Evolutionary conservation across 108 stramenopile genomes (phyloP), one percentile per base, ranked within the genome.

Genomic region (Pseudonitzschia pungens): DNA sequence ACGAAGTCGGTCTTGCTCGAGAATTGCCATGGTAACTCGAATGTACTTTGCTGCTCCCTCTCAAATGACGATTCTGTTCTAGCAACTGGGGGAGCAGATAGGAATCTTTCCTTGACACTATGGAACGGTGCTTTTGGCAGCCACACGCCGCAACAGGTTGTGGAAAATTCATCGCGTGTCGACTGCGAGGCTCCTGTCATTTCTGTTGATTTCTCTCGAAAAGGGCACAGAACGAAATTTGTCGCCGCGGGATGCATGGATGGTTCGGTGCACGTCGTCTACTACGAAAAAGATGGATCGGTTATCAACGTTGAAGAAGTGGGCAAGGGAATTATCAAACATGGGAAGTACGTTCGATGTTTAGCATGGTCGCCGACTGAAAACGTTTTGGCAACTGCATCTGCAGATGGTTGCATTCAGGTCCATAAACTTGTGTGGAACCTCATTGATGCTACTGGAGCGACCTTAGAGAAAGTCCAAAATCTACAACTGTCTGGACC

Each of bases 61-160:
- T 80, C 86, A 44, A 74, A 72, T 0, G 84, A 90, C 57, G 88
- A 88, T 71, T 82, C 88, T 18, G 36, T 92, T 0, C 52, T 94
- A 53, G 89, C 88, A 16, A 90, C 91, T 12, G 93, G 91, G 29
- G 93, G 93, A 26, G 91, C 93, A 12, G 91, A 94, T 82, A 50
- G 74, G 0, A 71, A 70, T 20, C 51, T 94, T 33, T 69, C 69
- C 21, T 45, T 94, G 4, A 70, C 74, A 32, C 76, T 42, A 26
- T 94, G 93, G 93, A 48, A 48, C 27, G 12, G 20, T 18, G 32
- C 22, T 2, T 74, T 73, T 12, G 83, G 80, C 8, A 73, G 76
- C 28, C 73, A 79, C 0, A 62, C 32, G 11, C 16, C 33, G 11
- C 36, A 31, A 16, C 29, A 9, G 40, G 82, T 83, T 1, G 80